Conservation (phyloP, 2,329 filamentous ascomycete genomes). For the Penicillium janthinellum region DNA sequence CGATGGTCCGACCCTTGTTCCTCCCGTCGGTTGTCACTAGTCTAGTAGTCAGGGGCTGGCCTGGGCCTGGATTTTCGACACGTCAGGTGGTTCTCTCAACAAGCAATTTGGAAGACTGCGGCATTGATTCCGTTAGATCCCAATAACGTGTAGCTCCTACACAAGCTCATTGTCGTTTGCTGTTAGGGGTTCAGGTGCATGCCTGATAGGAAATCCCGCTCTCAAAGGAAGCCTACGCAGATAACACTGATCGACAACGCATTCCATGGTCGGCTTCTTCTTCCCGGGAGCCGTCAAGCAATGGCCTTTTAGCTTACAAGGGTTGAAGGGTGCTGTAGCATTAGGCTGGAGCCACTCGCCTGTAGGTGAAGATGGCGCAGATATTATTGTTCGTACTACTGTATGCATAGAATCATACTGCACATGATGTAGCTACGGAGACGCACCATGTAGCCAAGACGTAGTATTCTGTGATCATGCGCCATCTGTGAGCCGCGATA, state of each 20-base stretch:
- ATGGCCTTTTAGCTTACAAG: background rate
- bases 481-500: conserved; percentile 1
- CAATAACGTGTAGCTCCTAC: background rate
- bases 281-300: background rate
- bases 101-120: background rate
- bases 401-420: background rate
- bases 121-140: background rate
- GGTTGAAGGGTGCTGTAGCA: too few species aligned
- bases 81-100: background rate
- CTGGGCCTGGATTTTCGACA: background rate
- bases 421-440: background rate
- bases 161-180: background rate
- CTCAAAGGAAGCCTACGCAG: background rate
- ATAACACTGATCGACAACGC: conserved; percentile 3
- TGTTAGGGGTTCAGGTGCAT: background rate
- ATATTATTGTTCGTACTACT: background rate
- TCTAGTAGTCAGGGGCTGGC: background rate
- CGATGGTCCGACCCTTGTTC: background rate
- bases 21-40: background rate
- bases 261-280: conserved; percentile 4
- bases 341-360: too few species aligned
- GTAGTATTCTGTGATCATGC: background rate
- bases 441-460: background rate
- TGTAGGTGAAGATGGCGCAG: background rate
- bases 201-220: background rate